phyloP scores from a whole-genome alignment of 768 basidiomycete species.

The Lactifluus rugatus region DNA sequence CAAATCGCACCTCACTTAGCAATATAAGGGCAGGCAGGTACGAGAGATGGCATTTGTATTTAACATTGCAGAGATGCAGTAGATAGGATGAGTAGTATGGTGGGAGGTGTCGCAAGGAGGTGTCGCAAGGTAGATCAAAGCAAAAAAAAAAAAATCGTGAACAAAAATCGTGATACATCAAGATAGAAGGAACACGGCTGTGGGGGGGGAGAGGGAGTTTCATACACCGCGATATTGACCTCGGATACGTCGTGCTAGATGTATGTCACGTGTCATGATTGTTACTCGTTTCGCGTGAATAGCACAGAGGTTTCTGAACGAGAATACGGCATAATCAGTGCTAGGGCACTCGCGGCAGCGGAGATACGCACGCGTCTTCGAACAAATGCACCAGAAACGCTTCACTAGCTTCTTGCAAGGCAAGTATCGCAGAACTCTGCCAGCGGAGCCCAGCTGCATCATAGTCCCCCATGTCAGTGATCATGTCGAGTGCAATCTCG shows the following conservation, averaged over 20 bases:
- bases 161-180: slow-evolving; percentile 3
- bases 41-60: neutral
- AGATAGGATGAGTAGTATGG: slow-evolving; percentile 2
- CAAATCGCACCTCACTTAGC: neutral
- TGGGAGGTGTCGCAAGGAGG: slow-evolving; percentile 14
- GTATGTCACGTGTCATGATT: slow-evolving; percentile 95
- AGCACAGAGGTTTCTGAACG: slow-evolving; percentile 79
- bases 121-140: slow-evolving; percentile 12
- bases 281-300: slow-evolving; percentile 98
- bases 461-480: slow-evolving; percentile 60
- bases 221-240: slow-evolving; percentile 67
- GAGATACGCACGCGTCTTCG: slow-evolving; percentile 87
- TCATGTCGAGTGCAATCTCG: slow-evolving; percentile 89
- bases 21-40: neutral
- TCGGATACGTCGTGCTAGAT: slow-evolving; percentile 89
- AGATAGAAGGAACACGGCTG: neutral
- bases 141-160: slow-evolving; percentile 4
- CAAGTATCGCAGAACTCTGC: slow-evolving; percentile 91
- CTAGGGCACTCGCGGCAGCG: neutral
- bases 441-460: slow-evolving; percentile 64
- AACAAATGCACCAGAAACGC: slow-evolving; percentile 93
- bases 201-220: slow-evolving; percentile 23
- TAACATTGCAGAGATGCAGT: slow-evolving; percentile 11
- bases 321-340: neutral
- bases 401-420: slow-evolving; percentile 94